Percentiles rank a stretch among this genome's conserved stretches.
These are phyloP conservation scores for Suillus clintonianus DNA, from an alignment of 768 basidiomycete species.

Conservation along the genomic window DNA sequence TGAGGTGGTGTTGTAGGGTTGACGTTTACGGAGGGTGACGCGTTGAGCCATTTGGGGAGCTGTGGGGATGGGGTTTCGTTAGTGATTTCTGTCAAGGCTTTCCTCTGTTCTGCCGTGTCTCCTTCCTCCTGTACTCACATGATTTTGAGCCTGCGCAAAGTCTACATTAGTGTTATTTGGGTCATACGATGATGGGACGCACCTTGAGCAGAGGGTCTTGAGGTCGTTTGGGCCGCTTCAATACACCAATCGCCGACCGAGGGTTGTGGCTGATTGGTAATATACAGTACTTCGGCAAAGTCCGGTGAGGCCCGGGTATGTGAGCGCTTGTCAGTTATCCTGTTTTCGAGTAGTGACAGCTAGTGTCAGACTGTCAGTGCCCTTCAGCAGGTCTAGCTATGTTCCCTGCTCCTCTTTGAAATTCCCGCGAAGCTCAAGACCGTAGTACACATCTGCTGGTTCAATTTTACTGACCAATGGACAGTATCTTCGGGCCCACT, in stretches of 20 bases:
- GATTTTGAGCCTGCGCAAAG: not conserved
- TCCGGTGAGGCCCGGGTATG: conserved; percentile 10
- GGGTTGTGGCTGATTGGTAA: conserved; percentile 31
- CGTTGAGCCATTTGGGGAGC: conserved; percentile 86
- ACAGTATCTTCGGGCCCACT: too few species aligned
- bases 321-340: not conserved
- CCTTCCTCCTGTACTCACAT: not conserved
- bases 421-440: not conserved
- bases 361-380: too few species aligned
- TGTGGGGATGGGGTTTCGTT: conserved; percentile 1
- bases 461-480: too few species aligned
- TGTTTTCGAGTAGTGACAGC: not conserved
- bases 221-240: conserved; percentile 34
- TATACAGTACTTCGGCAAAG: conserved; percentile 29
- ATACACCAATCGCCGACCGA: conserved; percentile 14
- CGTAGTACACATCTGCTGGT: not conserved
- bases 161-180: not conserved
- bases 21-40: conserved; percentile 98
- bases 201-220: conserved; percentile 24
- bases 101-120: not conserved
- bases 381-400: too few species aligned
- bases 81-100: not conserved
- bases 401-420: too few species aligned
- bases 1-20: conserved; percentile 97
- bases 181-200: not conserved